phyloP scores from a whole-genome alignment of 768 basidiomycete genomes.

The Dioszegia crocea region DNA sequence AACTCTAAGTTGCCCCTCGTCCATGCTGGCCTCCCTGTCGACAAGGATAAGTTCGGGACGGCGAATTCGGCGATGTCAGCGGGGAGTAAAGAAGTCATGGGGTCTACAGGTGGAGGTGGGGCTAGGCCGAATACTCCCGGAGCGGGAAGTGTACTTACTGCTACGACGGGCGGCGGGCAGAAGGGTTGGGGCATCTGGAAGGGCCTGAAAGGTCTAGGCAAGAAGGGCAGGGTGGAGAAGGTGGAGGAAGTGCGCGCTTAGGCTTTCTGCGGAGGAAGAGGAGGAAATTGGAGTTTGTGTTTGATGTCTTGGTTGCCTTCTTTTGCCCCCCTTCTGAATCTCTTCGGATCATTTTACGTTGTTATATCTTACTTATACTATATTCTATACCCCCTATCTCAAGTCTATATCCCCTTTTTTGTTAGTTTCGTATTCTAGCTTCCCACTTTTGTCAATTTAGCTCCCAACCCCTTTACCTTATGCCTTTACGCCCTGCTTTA shows the following conservation, averaged over 20 bases:
- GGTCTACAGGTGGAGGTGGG: neutral
- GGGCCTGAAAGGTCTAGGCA: conserved; percentile 21
- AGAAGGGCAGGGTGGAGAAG: conserved; percentile 18
- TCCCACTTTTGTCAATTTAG: neutral
- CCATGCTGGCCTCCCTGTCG: neutral
- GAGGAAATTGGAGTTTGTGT: too few species aligned
- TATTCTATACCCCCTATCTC: neutral
- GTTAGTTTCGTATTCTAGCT: neutral
- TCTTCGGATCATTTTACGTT: too few species aligned
- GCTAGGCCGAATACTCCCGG: conserved; percentile 20
- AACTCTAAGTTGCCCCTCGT: conserved; percentile 7
- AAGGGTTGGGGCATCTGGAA: conserved; percentile 17
- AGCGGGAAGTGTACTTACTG: conserved; percentile 10
- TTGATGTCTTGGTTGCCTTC: neutral
- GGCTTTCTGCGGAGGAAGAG: neutral
- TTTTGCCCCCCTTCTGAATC: neutral
- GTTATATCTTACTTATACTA: too few species aligned
- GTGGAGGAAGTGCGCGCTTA: conserved; percentile 6
- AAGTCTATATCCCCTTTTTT: neutral
- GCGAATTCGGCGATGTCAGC: neutral
- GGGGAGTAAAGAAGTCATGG: neutral
- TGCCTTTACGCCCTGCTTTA: neutral
- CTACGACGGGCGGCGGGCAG: neutral
- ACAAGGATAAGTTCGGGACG: neutral
- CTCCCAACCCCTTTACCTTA: neutral